Evolutionary conservation across 2,329 filamentous ascomycete species (phyloP).

Genomic region (Penicillium sp.): DNA sequence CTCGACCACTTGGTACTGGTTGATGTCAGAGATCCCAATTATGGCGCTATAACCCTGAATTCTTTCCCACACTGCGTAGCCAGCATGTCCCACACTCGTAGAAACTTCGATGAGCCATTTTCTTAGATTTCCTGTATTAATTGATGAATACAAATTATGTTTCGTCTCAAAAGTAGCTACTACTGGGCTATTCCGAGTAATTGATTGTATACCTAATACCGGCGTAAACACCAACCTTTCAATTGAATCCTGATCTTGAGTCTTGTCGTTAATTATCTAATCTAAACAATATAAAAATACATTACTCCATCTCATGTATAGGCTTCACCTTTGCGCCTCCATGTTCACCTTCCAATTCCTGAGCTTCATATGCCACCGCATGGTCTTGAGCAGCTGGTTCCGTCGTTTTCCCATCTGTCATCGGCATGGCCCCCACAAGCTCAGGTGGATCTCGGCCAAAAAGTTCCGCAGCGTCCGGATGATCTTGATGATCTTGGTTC

Average conservation of each 20-base stretch:
- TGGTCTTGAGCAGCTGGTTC: neutral
- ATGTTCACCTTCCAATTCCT: neutral
- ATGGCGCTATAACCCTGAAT: neutral
- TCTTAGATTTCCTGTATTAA: too few relatives aligned
- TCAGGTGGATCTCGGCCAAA: neutral
- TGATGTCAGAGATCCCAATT: neutral
- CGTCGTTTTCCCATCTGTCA: neutral
- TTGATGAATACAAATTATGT: too few relatives aligned
- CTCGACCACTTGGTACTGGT: constrained; percentile 27
- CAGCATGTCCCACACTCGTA: too few relatives aligned
- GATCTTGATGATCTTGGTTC: neutral
- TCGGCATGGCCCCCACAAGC: neutral
- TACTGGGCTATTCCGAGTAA: too few relatives aligned
- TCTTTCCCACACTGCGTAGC: too few relatives aligned
- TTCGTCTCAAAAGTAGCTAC: too few relatives aligned
- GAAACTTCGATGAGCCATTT: too few relatives aligned
- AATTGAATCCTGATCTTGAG: neutral
- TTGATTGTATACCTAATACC: too few relatives aligned
- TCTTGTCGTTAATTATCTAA: neutral
- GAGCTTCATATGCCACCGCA: neutral
- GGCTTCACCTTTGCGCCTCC: neutral
- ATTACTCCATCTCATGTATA: neutral
- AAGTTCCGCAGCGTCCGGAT: neutral
- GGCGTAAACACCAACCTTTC: too few relatives aligned
- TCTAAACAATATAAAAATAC: neutral